These are phyloP conservation scores for Colletotrichum sublineola DNA, from an alignment of 2,329 filamentous ascomycete genomes.

Conservation along the genomic window DNA sequence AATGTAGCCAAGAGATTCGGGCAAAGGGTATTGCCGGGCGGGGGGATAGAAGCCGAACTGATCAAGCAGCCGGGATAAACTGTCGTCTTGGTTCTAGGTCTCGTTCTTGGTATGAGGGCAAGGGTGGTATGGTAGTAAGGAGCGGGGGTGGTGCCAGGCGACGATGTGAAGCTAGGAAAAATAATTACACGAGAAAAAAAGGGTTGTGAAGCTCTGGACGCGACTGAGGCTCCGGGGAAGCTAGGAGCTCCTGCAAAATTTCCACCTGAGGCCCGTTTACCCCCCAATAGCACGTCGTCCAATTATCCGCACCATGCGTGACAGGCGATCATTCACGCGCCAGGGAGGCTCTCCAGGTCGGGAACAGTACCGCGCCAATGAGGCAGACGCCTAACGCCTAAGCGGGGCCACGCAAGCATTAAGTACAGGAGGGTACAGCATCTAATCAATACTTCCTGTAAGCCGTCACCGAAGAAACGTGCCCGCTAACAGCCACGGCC, in stretches of 20 bases:
- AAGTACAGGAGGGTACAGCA: constrained; percentile 16
- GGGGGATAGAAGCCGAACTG: constrained; percentile 22
- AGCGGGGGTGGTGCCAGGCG: constrained; percentile 24
- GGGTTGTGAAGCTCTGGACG: constrained; percentile 19
- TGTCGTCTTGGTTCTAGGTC: constrained; percentile 27
- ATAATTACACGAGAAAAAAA: background rate
- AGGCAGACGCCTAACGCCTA: constrained; percentile 2
- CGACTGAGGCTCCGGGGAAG: constrained; percentile 35
- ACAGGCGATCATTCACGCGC: constrained; percentile 29
- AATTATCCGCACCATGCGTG: constrained; percentile 19
- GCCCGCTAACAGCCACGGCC: constrained; percentile 28
- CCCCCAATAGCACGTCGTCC: constrained; percentile 32
- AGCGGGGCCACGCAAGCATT: constrained; percentile 9
- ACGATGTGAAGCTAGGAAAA: constrained; percentile 19
- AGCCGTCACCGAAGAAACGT: constrained; percentile 34
- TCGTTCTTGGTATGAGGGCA: background rate
- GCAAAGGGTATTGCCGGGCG: constrained; percentile 28
- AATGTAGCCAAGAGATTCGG: constrained; percentile 34
- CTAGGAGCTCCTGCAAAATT: constrained; percentile 41
- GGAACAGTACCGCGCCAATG: constrained; percentile 34
- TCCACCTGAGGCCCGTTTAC: constrained; percentile 31
- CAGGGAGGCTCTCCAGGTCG: constrained; percentile 33
- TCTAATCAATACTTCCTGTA: background rate
- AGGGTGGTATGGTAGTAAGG: background rate
- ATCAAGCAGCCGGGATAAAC: constrained; percentile 26